Percentiles rank a stretch among this genome's conserved stretches.
Evolutionary conservation across 129 eudicot species (phyloP).

Genomic region (Lactuca sativa): DNA sequence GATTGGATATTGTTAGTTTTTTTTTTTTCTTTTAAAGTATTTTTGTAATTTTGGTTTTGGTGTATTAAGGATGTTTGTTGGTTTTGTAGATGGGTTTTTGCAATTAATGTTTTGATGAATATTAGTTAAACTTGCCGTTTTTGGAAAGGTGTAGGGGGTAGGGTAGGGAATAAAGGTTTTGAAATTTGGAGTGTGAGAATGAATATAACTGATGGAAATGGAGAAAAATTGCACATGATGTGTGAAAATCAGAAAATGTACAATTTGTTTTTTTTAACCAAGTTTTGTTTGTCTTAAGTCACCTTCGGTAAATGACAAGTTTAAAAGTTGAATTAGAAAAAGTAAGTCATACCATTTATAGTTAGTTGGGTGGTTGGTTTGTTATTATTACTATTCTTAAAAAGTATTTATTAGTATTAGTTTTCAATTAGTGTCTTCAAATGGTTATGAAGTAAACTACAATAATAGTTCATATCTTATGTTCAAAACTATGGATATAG

Average conservation of each 20-base stretch:
- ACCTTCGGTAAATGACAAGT: background rate
- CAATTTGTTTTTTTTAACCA: background rate
- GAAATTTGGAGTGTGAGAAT: background rate
- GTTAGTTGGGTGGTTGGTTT: too few relatives aligned
- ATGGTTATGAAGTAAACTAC: too few relatives aligned
- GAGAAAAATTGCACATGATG: background rate
- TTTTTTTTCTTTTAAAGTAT: background rate
- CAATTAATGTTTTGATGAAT: background rate
- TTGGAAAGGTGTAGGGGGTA: background rate
- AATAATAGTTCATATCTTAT: too few relatives aligned
- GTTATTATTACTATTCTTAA: too few relatives aligned
- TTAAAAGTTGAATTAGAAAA: background rate
- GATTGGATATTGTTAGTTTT: constrained; percentile 9
- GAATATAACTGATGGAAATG: background rate
- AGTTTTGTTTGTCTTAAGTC: background rate
- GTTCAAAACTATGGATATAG: too few relatives aligned
- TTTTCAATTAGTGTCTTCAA: too few relatives aligned
- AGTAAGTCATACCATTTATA: background rate
- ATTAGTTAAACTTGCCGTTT: too few relatives aligned
- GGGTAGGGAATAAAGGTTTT: background rate
- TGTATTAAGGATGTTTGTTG: background rate
- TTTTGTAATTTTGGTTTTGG: constrained; percentile 25
- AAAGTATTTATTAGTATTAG: too few relatives aligned
- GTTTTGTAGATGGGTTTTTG: constrained; percentile 2
- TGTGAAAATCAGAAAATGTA: background rate